Percentiles rank a stretch among this genome's conserved stretches.
Evolutionary conservation across 2,329 filamentous ascomycete genomes (phyloP).

Genomic region (Sporothrix globosa): DNA sequence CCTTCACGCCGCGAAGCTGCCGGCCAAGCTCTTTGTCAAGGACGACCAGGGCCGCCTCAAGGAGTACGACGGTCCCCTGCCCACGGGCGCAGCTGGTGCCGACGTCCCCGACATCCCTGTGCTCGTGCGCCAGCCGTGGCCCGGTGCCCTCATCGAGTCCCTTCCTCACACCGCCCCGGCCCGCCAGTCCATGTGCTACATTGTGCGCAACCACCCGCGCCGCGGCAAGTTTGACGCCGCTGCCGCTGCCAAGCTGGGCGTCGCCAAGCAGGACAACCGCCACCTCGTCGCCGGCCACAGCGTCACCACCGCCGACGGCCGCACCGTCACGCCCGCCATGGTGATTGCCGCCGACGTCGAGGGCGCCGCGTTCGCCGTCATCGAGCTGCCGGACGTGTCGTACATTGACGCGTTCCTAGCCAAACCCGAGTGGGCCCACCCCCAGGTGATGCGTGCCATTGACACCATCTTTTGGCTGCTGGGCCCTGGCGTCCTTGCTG

Average conservation of each 20-base stretch:
- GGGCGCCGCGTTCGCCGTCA: constrained; percentile 75
- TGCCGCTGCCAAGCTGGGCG: constrained; percentile 66
- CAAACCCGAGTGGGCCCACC: constrained; percentile 71
- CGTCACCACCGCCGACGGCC: constrained; percentile 66
- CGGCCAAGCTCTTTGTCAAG: constrained; percentile 70
- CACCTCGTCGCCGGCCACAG: constrained; percentile 64
- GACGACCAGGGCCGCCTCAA: constrained; percentile 67
- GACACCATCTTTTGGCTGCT: constrained; percentile 79
- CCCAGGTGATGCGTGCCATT: constrained; percentile 68
- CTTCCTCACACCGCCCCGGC: constrained; percentile 72
- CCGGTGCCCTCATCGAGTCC: constrained; percentile 63
- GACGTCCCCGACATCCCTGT: constrained; percentile 68
- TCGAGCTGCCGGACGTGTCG: constrained; percentile 73
- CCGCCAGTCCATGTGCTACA: constrained; percentile 77
- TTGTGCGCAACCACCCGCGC: constrained; percentile 74
- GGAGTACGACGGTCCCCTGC: constrained; percentile 69
- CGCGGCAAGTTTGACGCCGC: constrained; percentile 78
- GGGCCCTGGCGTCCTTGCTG: constrained; percentile 65
- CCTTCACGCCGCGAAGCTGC: constrained; percentile 67
- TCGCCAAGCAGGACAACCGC: constrained; percentile 62
- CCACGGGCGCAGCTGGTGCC: constrained; percentile 46
- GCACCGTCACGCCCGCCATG: constrained; percentile 79
- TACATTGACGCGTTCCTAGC: constrained; percentile 72
- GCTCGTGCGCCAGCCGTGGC: constrained; percentile 77
- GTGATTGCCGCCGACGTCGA: constrained; percentile 70